A percentile compares a stretch with the other conserved stretches of the same genome.
These are phyloP conservation scores for Colletotrichum liriopes DNA, from an alignment of 2,329 filamentous ascomycete species.

Conservation along the genomic window DNA sequence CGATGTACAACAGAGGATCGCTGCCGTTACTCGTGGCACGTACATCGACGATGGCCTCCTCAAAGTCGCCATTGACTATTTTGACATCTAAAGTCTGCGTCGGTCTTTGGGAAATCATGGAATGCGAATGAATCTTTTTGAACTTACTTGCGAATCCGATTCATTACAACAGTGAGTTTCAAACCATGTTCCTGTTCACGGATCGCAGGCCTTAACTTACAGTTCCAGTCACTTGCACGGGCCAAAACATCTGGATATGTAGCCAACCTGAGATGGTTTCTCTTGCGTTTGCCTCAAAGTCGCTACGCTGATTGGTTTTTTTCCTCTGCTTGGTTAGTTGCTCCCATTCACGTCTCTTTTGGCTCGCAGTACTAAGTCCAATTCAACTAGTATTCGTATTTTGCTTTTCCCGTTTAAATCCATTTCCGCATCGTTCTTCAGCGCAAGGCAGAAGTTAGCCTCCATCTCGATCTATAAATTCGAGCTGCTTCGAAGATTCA, in stretches of 20 bases:
- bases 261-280: neutral
- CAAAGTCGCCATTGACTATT: neutral
- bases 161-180: neutral
- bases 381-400: neutral
- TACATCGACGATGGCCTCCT: constrained; percentile 10
- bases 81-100: neutral
- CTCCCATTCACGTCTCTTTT: neutral
- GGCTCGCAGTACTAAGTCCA: neutral
- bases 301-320: neutral
- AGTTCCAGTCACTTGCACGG: neutral
- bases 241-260: neutral
- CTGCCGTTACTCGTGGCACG: constrained; percentile 1
- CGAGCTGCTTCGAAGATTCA: neutral
- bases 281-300: neutral
- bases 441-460: neutral
- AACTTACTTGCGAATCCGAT: neutral
- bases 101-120: neutral
- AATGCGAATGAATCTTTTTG: neutral
- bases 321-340: neutral
- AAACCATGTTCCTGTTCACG: no score
- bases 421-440: neutral
- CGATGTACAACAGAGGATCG: neutral
- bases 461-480: neutral
- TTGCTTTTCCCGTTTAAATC: neutral
- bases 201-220: neutral